Percentiles rank a stretch among this genome's conserved stretches.
Conservation (phyloP, 2,329 filamentous ascomycete species). For the Pleomassaria siparia region DNA sequence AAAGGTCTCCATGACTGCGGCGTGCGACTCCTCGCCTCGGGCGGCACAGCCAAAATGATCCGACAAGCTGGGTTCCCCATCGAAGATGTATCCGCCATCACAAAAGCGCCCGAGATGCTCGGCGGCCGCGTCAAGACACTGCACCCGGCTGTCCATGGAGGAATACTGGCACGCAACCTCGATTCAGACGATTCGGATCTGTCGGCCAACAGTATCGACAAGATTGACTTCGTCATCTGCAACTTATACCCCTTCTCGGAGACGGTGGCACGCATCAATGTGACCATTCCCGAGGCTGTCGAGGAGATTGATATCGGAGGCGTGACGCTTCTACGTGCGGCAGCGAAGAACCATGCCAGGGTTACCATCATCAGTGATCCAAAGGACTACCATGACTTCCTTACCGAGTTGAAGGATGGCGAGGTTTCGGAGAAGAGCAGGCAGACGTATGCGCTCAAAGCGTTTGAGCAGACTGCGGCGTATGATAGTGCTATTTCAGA, state of each 20-base stretch:
- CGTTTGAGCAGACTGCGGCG: constrained; percentile 96
- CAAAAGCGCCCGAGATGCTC: constrained; percentile 92
- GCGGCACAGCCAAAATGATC: constrained; percentile 94
- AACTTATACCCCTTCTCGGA: constrained; percentile 99
- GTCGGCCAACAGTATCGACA: constrained; percentile 49
- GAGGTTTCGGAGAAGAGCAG: constrained; percentile 84
- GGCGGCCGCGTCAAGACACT: constrained; percentile 92
- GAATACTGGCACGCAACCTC: constrained; percentile 91
- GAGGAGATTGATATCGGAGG: constrained; percentile 98
- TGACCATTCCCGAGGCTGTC: constrained; percentile 93
- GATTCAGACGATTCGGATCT: constrained; percentile 97
- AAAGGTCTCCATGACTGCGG: constrained; percentile 42
- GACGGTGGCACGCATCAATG: constrained; percentile 93
- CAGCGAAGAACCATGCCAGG: constrained; percentile 95
- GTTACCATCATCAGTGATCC: constrained; percentile 97
- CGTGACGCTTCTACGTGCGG: constrained; percentile 92
- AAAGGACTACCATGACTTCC: constrained; percentile 88
- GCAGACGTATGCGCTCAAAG: constrained; percentile 91
- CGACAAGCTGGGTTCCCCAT: constrained; percentile 94
- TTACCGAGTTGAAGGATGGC: constrained; percentile 83
- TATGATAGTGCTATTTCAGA: constrained; percentile 93
- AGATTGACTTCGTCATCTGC: constrained; percentile 65
- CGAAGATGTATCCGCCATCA: constrained; percentile 98
- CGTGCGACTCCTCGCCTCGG: constrained; percentile 76
- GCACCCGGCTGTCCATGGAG: constrained; percentile 81